Percentiles rank a stretch among this genome's conserved stretches.
Evolutionary conservation across 495 filamentous ascomycete species (phyloP).

Genomic region (Gamarada debralockiae): DNA sequence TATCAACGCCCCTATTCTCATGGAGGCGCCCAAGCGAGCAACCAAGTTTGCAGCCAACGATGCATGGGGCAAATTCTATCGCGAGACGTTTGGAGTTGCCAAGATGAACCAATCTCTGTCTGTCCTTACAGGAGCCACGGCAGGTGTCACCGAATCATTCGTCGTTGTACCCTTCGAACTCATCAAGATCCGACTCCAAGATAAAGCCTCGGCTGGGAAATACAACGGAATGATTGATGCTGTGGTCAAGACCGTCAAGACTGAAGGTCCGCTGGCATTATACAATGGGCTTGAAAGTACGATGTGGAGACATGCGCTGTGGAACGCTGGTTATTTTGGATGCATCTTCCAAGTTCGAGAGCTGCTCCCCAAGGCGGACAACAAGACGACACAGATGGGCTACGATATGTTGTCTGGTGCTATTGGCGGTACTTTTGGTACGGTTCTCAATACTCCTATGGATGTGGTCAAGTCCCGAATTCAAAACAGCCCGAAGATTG

Average conservation of each 20-base stretch:
- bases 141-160: slow-evolving; percentile 93
- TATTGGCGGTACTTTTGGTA: slow-evolving; percentile 87
- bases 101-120: slow-evolving; percentile 91
- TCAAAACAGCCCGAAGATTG: slow-evolving; percentile 81
- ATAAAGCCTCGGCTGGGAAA: slow-evolving; percentile 88
- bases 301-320: slow-evolving; percentile 93
- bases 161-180: slow-evolving; percentile 94
- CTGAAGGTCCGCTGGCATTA: slow-evolving; percentile 82
- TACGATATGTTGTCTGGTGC: slow-evolving; percentile 88
- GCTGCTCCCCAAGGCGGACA: slow-evolving; percentile 71
- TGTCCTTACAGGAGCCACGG: slow-evolving; percentile 86
- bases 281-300: slow-evolving; percentile 97
- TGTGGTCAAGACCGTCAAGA: slow-evolving; percentile 75
- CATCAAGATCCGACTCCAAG: slow-evolving; percentile 94
- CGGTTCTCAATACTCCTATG: slow-evolving; percentile 92
- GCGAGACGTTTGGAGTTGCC: slow-evolving; percentile 69
- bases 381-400: slow-evolving; percentile 73
- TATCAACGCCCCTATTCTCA: slow-evolving; percentile 91
- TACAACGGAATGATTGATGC: slow-evolving; percentile 94
- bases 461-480: slow-evolving; percentile 98
- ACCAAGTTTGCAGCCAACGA: slow-evolving; percentile 99
- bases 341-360: slow-evolving; percentile 94
- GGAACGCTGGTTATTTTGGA: slow-evolving; percentile 98
- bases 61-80: slow-evolving; percentile 92
- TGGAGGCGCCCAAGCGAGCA: slow-evolving; percentile 98